Evolutionary conservation across 2,329 filamentous ascomycete species (phyloP).

Genomic region (Epichloe uncinata): DNA sequence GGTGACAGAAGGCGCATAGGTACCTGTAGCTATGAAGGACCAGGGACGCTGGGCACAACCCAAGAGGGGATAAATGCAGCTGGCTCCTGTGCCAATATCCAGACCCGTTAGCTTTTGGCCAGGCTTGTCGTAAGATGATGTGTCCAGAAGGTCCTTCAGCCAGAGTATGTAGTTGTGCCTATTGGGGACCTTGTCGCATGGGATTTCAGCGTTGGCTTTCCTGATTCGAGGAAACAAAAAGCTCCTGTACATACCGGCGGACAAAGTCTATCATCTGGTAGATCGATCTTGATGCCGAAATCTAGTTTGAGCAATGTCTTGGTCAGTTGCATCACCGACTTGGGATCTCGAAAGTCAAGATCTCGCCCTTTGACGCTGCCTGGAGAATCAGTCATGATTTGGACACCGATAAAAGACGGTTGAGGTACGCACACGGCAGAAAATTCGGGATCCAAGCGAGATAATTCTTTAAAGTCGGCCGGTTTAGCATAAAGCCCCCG

Average conservation of each 20-base stretch:
- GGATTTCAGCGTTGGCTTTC: background rate
- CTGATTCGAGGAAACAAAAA: slow-evolving; percentile 8
- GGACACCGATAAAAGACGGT: background rate
- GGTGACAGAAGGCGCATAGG: background rate
- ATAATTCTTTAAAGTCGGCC: slow-evolving; percentile 31
- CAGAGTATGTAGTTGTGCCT: slow-evolving; percentile 85
- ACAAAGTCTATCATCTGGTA: slow-evolving; percentile 71
- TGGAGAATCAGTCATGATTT: background rate
- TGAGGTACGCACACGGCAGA: slow-evolving; percentile 22
- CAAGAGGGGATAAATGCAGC: slow-evolving; percentile 80
- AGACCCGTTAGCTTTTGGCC: slow-evolving; percentile 49
- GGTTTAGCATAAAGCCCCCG: slow-evolving; percentile 25
- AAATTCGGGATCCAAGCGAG: slow-evolving; percentile 27
- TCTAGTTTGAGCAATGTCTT: slow-evolving; percentile 63
- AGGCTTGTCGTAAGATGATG: slow-evolving; percentile 39
- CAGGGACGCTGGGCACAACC: slow-evolving; percentile 60
- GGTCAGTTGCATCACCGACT: slow-evolving; percentile 66
- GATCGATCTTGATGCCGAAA: slow-evolving; percentile 56
- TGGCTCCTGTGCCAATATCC: slow-evolving; percentile 84
- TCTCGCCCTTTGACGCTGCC: slow-evolving; percentile 26
- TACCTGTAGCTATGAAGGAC: slow-evolving; percentile 55
- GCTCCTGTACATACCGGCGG: slow-evolving; percentile 49
- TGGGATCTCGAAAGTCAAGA: slow-evolving; percentile 70
- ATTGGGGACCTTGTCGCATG: slow-evolving; percentile 35
- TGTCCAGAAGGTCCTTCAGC: slow-evolving; percentile 71